Conservation (phyloP, 768 basidiomycete genomes). For the Boletus insuetus region DNA sequence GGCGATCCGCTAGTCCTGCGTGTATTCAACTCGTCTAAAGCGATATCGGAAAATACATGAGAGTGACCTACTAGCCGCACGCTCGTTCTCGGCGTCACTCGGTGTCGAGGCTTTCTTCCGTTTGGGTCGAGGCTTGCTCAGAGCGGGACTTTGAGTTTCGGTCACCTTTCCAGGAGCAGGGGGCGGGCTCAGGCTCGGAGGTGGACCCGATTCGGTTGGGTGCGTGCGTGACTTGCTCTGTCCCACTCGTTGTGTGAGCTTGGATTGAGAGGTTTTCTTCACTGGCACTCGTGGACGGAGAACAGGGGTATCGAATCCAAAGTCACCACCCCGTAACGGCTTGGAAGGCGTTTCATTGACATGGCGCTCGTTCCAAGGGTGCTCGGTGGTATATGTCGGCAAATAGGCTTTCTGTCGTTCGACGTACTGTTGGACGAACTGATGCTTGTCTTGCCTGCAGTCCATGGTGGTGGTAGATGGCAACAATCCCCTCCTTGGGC, state of each 20-base stretch:
- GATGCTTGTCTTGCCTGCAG: constrained; percentile 37
- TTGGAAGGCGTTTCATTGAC: constrained; percentile 9
- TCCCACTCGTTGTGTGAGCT: neutral
- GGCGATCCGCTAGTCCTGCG: constrained; percentile 62
- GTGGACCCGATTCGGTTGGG: neutral
- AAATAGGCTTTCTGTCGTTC: constrained; percentile 46
- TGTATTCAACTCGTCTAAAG: neutral
- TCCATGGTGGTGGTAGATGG: neutral
- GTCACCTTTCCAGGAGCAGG: neutral
- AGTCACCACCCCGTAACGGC: constrained; percentile 13
- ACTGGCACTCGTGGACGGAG: constrained; percentile 45
- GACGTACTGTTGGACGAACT: constrained; percentile 47
- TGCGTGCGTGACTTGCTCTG: neutral
- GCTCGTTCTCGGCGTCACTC: constrained; percentile 34
- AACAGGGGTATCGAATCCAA: constrained; percentile 54
- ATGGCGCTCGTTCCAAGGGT: constrained; percentile 16
- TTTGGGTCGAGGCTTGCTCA: constrained; percentile 23
- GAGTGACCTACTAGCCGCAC: constrained; percentile 33
- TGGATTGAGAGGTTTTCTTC: constrained; percentile 2
- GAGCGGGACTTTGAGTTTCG: neutral
- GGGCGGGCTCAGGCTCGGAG: too few relatives aligned
- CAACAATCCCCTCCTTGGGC: too few relatives aligned
- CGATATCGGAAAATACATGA: neutral
- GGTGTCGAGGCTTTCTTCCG: constrained; percentile 16
- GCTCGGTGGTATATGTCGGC: constrained; percentile 44